These are phyloP conservation scores for Drechslerella coelobrocha DNA, from an alignment of 2,329 filamentous ascomycete species.

Conservation along the genomic window DNA sequence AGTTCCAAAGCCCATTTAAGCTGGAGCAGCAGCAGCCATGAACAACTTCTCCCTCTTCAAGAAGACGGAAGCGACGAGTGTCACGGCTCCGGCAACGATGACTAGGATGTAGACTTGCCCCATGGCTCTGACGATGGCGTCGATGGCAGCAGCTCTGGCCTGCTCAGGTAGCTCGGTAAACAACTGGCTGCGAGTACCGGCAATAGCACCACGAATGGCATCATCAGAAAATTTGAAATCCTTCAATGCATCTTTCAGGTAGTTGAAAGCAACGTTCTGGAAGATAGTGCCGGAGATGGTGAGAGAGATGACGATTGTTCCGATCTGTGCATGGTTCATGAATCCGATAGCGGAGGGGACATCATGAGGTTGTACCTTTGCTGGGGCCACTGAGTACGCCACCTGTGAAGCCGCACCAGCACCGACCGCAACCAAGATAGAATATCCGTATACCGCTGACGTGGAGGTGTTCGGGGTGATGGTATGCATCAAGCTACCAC, in stretches of 20 bases:
- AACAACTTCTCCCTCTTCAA: constrained; percentile 59
- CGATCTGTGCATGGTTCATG: constrained; percentile 58
- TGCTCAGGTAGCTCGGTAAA: constrained; percentile 48
- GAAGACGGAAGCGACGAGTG: constrained; percentile 55
- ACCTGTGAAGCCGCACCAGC: constrained; percentile 58
- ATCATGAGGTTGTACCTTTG: constrained; percentile 56
- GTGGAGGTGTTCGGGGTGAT: constrained; percentile 54
- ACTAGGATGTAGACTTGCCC: constrained; percentile 57
- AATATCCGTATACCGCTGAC: constrained; percentile 57
- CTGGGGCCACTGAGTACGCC: constrained; percentile 58
- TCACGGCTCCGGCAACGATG: constrained; percentile 56
- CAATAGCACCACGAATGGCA: constrained; percentile 56
- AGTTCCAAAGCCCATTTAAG: no score
- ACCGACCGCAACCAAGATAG: constrained; percentile 59
- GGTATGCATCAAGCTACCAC: constrained; percentile 53
- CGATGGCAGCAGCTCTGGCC: constrained; percentile 54
- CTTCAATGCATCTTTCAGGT: constrained; percentile 55
- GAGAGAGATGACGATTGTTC: constrained; percentile 58
- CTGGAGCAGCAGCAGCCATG: constrained; percentile 52
- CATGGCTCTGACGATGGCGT: constrained; percentile 57
- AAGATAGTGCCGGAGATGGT: constrained; percentile 59
- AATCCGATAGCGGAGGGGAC: constrained; percentile 58
- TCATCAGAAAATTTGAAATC: constrained; percentile 51
- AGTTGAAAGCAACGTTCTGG: constrained; percentile 56
- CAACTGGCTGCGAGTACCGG: constrained; percentile 51